Conservation (phyloP, 2,329 filamentous ascomycete species). For the Aspergillus flavus region DNA sequence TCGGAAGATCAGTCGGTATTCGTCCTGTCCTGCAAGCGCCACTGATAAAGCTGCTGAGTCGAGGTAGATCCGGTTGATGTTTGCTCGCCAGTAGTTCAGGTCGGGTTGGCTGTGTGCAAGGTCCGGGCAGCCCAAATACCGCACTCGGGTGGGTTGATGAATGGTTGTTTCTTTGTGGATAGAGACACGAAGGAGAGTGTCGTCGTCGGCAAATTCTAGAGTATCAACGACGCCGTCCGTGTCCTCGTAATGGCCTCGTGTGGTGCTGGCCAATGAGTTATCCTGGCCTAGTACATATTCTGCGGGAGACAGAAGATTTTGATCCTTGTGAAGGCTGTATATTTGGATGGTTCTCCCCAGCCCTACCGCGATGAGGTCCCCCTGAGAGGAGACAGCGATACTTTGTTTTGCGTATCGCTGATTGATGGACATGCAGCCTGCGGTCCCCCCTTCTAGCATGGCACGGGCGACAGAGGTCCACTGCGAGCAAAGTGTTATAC, state of each 20-base stretch:
- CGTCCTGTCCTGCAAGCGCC: conserved; percentile 10
- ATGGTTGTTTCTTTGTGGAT: conserved; percentile 21
- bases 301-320: conserved; percentile 12
- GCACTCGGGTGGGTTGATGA: conserved; percentile 21
- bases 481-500: conserved; percentile 20
- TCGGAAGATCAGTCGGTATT: conserved; percentile 16
- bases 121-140: conserved; percentile 22
- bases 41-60: conserved; percentile 23
- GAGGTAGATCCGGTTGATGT: conserved; percentile 21
- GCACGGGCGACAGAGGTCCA: conserved; percentile 23
- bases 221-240: conserved; percentile 23
- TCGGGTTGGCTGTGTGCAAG: neutral
- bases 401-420: conserved; percentile 18
- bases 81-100: conserved; percentile 23
- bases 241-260: conserved; percentile 17
- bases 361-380: conserved; percentile 21
- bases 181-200: conserved; percentile 22
- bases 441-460: conserved; percentile 9
- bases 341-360: conserved; percentile 24
- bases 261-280: conserved; percentile 3
- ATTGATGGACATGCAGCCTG: conserved; percentile 13
- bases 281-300: conserved; percentile 20
- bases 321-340: conserved; percentile 17
- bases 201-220: conserved; percentile 23
- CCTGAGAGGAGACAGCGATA: conserved; percentile 21